Conservation (phyloP, 2,329 filamentous ascomycete species). For the Phialocephala subalpina region DNA sequence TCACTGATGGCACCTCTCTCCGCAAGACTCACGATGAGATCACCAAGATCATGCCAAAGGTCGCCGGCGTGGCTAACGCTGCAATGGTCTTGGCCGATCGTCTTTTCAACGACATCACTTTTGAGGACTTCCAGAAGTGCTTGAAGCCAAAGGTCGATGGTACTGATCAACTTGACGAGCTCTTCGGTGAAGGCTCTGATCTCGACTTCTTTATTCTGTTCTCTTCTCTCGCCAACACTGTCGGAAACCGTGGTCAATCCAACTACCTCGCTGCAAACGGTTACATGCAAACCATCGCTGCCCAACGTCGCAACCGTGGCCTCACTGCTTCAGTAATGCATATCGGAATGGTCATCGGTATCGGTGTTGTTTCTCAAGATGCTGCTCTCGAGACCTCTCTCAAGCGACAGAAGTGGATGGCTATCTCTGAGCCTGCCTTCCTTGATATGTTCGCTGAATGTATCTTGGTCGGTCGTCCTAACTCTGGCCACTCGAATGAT, state of each 20-base stretch:
- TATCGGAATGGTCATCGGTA: constrained; percentile 50
- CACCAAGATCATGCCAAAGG: constrained; percentile 37
- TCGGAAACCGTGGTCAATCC: constrained; percentile 49
- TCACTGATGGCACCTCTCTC: constrained; percentile 21
- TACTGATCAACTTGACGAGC: constrained; percentile 42
- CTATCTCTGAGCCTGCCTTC: constrained; percentile 26
- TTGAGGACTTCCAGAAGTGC: constrained; percentile 37
- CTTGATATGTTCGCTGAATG: constrained; percentile 27
- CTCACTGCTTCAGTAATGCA: constrained; percentile 49
- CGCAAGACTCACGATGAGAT: constrained; percentile 22
- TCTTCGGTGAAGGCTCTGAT: constrained; percentile 37
- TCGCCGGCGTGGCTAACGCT: constrained; percentile 52
- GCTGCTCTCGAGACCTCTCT: constrained; percentile 24
- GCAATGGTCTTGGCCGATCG: constrained; percentile 54
- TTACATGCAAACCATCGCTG: constrained; percentile 51
- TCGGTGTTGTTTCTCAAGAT: constrained; percentile 43
- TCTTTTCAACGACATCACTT: constrained; percentile 42
- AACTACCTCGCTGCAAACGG: constrained; percentile 56
- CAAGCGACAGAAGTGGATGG: constrained; percentile 27
- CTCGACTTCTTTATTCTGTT: constrained; percentile 51
- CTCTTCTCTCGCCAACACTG: constrained; percentile 42
- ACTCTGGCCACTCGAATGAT: constrained; percentile 23
- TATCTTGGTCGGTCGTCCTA: constrained; percentile 20
- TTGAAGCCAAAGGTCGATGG: constrained; percentile 48
- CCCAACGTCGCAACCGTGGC: constrained; percentile 48